Evolutionary conservation across 2,329 filamentous ascomycete species (phyloP).

Genomic region (Aspergillus tamarii): DNA sequence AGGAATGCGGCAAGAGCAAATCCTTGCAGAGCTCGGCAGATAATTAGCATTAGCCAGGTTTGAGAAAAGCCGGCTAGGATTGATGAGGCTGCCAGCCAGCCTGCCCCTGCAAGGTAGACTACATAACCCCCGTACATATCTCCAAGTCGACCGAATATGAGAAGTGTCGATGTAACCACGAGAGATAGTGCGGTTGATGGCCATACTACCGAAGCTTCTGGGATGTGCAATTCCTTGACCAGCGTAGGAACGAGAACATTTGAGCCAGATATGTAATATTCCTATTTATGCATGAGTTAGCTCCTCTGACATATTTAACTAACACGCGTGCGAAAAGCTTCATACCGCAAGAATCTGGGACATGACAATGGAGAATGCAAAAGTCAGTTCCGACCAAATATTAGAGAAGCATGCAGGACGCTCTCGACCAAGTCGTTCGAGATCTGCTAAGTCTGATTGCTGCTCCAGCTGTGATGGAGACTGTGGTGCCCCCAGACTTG

Average conservation of each 20-base stretch:
- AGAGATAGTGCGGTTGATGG: constrained; percentile 57
- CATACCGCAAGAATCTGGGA: constrained; percentile 65
- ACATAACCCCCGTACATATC: constrained; percentile 67
- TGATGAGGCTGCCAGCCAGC: constrained; percentile 69
- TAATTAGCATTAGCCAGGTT: constrained; percentile 70
- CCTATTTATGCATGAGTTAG: constrained; percentile 42
- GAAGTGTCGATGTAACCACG: constrained; percentile 51
- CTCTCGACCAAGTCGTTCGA: constrained; percentile 66
- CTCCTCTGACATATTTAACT: not conserved
- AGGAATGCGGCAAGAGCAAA: constrained; percentile 73
- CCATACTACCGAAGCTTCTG: constrained; percentile 63
- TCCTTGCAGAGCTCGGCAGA: constrained; percentile 74
- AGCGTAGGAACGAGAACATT: constrained; percentile 69
- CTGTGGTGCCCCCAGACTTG: not conserved
- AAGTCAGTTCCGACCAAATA: constrained; percentile 61
- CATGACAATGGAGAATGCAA: constrained; percentile 64
- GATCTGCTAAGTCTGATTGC: constrained; percentile 25
- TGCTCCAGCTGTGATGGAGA: not conserved
- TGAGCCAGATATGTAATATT: constrained; percentile 80
- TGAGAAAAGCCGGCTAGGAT: constrained; percentile 70
- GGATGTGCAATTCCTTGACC: constrained; percentile 64
- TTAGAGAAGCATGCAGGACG: constrained; percentile 61
- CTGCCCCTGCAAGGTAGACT: constrained; percentile 65
- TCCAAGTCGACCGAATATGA: constrained; percentile 59
- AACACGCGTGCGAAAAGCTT: constrained; percentile 1